Evolutionary conservation across 331 rosid genomes (phyloP).

Genomic region (Rosa hybrid): DNA sequence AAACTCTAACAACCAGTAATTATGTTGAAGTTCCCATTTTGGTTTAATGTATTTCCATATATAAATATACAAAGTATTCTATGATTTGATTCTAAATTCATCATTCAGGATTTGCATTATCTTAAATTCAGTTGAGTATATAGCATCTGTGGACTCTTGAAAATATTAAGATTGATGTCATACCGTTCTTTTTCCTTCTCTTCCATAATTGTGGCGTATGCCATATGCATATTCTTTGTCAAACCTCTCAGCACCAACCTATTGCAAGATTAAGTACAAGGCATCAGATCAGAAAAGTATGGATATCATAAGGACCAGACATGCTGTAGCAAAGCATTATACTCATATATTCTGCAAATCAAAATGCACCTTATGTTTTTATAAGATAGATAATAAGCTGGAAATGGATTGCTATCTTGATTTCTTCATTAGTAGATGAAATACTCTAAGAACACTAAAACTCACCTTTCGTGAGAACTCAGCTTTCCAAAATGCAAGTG

Average conservation of each 20-base stretch:
- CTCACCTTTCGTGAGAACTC: conserved; percentile 89
- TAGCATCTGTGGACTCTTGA: neutral
- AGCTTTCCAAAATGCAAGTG: conserved; percentile 90
- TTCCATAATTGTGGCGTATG: conserved; percentile 90
- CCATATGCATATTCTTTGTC: conserved; percentile 86
- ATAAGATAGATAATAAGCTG: conserved; percentile 1
- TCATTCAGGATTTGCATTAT: conserved; percentile 5
- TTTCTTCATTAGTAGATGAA: neutral
- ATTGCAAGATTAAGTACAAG: conserved; percentile 31
- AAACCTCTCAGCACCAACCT: conserved; percentile 95
- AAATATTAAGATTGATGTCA: conserved; percentile 32
- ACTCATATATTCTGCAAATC: neutral
- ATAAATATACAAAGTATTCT: neutral
- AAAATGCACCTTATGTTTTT: neutral
- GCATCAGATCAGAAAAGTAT: conserved; percentile 13
- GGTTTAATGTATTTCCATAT: neutral
- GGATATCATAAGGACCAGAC: conserved; percentile 23
- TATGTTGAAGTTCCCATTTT: neutral
- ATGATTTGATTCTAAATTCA: conserved; percentile 4
- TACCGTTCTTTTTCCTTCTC: conserved; percentile 94
- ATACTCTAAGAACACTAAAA: conserved; percentile 16
- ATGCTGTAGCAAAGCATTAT: conserved; percentile 14
- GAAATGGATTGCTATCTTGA: neutral
- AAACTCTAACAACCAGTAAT: conserved; percentile 1
- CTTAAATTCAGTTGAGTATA: neutral